Percentiles rank a stretch among this genome's conserved stretches.
phyloP scores from a whole-genome alignment of 23 red algal species.

The Agarophyton chilense region DNA sequence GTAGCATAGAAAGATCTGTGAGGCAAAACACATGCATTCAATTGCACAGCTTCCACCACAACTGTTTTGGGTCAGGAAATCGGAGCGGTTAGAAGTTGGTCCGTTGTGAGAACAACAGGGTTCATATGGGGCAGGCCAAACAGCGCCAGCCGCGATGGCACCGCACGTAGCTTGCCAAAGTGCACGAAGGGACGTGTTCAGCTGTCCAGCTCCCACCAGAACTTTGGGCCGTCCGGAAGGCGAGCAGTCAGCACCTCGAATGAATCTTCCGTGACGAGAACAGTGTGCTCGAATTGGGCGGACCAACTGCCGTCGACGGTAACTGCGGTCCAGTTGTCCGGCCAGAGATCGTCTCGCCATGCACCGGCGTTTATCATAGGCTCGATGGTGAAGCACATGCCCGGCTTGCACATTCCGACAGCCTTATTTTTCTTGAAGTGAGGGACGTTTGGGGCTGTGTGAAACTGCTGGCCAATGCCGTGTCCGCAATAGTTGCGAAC shows the following conservation, averaged over 20 bases:
- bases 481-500: slow-evolving; percentile 96
- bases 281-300: slow-evolving; percentile 96
- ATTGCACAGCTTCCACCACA: no score
- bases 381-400: slow-evolving; percentile 93
- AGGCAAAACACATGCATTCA: no score
- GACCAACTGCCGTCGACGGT: slow-evolving; percentile 81
- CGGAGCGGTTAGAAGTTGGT: no score
- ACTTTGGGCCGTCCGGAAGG: slow-evolving; percentile 63
- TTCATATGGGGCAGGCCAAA: no score
- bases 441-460: slow-evolving; percentile 93
- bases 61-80: no score
- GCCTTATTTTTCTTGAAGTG: slow-evolving; percentile 94
- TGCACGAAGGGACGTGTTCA: neutral
- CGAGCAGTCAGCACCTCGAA: slow-evolving; percentile 89
- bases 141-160: no score
- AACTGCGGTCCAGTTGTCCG: slow-evolving; percentile 95
- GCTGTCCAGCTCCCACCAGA: slow-evolving; percentile 83
- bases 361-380: slow-evolving; percentile 87
- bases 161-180: no score
- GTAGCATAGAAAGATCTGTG: no score
- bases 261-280: slow-evolving; percentile 79
- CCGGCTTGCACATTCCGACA: slow-evolving; percentile 74
- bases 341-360: slow-evolving; percentile 88
- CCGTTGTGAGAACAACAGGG: no score
- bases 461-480: slow-evolving; percentile 87